A percentile compares a stretch with the other conserved stretches of the same genome.
These are phyloP conservation scores for Alternaria solani DNA, from an alignment of 2,329 filamentous ascomycete species.

Conservation along the genomic window DNA sequence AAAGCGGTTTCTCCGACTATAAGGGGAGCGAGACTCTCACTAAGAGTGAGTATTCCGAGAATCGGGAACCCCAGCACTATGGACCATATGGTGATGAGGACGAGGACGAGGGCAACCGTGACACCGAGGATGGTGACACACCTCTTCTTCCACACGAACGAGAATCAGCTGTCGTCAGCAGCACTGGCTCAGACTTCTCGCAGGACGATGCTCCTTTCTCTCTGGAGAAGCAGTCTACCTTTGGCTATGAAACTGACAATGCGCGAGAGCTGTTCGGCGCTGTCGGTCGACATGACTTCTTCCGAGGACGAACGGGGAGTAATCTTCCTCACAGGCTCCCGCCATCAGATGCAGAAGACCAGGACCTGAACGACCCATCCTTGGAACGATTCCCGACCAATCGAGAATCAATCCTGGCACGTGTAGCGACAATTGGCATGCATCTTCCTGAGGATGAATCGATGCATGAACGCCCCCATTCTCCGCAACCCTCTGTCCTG, in stretches of 20 bases:
- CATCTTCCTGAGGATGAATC: slow-evolving; percentile 40
- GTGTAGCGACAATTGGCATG: slow-evolving; percentile 37
- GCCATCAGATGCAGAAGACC: slow-evolving; percentile 39
- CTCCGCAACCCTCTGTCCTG: slow-evolving; percentile 33
- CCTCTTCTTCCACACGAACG: slow-evolving; percentile 38
- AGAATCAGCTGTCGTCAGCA: slow-evolving; percentile 17
- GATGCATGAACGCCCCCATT: slow-evolving; percentile 23
- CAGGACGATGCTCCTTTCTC: slow-evolving; percentile 18
- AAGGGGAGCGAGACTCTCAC: slow-evolving; percentile 23
- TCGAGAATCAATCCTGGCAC: slow-evolving; percentile 40
- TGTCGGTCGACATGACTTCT: slow-evolving; percentile 21
- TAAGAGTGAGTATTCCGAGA: slow-evolving; percentile 23
- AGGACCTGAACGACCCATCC: slow-evolving; percentile 36
- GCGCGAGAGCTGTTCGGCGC: slow-evolving; percentile 19
- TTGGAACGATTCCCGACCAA: slow-evolving; percentile 41
- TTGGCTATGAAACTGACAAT: slow-evolving; percentile 20
- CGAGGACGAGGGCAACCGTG: not conserved
- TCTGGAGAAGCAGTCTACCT: slow-evolving; percentile 15
- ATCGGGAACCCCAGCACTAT: slow-evolving; percentile 23
- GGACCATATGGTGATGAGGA: slow-evolving; percentile 13
- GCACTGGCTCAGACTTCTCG: slow-evolving; percentile 26
- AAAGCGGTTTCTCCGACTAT: slow-evolving; percentile 36
- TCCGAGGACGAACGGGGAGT: slow-evolving; percentile 30
- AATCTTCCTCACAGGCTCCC: slow-evolving; percentile 41
- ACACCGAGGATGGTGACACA: slow-evolving; percentile 17